phyloP scores from a whole-genome alignment of 2,329 filamentous ascomycete genomes.

The Stachybotrys chlorohalonatus region DNA sequence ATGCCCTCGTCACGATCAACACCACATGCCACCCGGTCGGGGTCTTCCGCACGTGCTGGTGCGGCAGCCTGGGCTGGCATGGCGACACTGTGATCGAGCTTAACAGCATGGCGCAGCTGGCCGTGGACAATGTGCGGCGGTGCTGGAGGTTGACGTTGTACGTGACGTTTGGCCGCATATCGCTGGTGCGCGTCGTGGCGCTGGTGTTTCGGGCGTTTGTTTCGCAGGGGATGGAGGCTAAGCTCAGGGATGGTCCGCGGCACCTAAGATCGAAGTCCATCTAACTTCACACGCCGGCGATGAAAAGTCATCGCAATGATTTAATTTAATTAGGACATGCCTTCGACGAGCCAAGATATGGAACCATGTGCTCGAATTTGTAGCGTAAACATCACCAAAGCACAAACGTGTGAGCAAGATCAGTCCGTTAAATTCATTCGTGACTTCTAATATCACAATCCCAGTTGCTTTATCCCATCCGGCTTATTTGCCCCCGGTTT shows the following conservation, averaged over 20 bases:
- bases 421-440: background rate
- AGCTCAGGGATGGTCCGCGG: background rate
- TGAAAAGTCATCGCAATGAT: too few relatives aligned
- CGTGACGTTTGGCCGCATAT: background rate
- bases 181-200: background rate
- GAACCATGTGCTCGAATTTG: too few relatives aligned
- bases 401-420: background rate
- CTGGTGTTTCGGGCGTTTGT: background rate
- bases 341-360: too few relatives aligned
- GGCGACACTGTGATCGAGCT: background rate
- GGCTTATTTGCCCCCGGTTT: conserved; percentile 12
- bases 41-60: background rate
- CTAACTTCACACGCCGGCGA: too few relatives aligned
- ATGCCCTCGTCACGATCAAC: background rate
- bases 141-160: background rate
- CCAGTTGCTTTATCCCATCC: conserved; percentile 25
- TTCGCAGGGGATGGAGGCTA: background rate
- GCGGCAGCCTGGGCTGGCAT: background rate
- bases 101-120: background rate
- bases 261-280: too few relatives aligned
- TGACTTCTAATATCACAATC: conserved; percentile 14
- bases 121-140: background rate
- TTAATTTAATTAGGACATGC: too few relatives aligned
- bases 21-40: background rate
- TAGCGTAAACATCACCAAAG: background rate